These are phyloP conservation scores for Gossypium gossypioides DNA, from an alignment of 441 rosid genomes.

Conservation along the genomic window DNA sequence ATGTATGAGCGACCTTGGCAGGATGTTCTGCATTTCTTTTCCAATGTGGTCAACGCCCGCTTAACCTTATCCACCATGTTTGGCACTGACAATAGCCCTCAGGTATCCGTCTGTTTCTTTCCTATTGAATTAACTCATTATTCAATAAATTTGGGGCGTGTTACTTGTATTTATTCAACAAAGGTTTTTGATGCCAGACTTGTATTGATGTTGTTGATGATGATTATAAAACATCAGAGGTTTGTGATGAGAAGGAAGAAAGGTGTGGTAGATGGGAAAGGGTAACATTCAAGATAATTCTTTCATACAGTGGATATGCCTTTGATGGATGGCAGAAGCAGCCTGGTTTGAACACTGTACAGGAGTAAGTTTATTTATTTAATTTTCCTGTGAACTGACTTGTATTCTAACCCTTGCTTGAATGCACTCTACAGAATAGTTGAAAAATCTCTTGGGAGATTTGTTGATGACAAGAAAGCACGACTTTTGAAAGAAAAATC, in stretches of 20 bases:
- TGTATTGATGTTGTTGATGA: slow-evolving; percentile 23
- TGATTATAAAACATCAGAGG: slow-evolving; percentile 22
- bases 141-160: background rate
- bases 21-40: slow-evolving; percentile 52
- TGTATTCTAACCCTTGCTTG: background rate
- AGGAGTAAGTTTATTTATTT: slow-evolving; percentile 21
- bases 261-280: slow-evolving; percentile 76
- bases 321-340: slow-evolving; percentile 99
- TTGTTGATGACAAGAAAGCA: slow-evolving; percentile 85
- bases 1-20: slow-evolving; percentile 76
- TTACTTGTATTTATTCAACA: slow-evolving; percentile 8
- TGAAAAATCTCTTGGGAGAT: slow-evolving; percentile 72
- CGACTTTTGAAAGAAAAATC: slow-evolving; percentile 56
- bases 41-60: slow-evolving; percentile 44
- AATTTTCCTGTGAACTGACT: background rate
- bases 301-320: slow-evolving; percentile 71
- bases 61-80: slow-evolving; percentile 36
- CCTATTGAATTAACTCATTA: background rate
- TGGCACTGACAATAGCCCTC: slow-evolving; percentile 16
- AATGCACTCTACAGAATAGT: slow-evolving; percentile 41
- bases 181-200: slow-evolving; percentile 28
- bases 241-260: slow-evolving; percentile 19
- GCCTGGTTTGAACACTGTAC: slow-evolving; percentile 79
- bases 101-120: slow-evolving; percentile 23
- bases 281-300: slow-evolving; percentile 58